These are phyloP conservation scores for Claviceps spartinae DNA, from an alignment of 2,329 filamentous ascomycete species.

Conservation along the genomic window DNA sequence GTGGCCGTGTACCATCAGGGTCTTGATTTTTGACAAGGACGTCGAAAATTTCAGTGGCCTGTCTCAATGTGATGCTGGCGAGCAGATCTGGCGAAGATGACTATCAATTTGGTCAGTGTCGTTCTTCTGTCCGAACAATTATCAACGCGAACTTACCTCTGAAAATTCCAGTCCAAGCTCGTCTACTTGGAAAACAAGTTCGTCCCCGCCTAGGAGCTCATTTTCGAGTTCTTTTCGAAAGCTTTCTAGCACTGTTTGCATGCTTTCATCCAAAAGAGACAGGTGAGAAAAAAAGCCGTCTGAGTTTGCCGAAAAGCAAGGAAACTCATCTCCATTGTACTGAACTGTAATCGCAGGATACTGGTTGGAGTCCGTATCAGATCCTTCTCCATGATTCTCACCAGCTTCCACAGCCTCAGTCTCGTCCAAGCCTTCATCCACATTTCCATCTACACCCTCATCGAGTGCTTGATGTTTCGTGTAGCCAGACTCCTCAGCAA, in stretches of 20 bases:
- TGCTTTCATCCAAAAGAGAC: constrained; percentile 27
- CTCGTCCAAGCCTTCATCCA: not conserved
- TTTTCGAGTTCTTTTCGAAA: constrained; percentile 32
- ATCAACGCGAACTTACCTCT: constrained; percentile 26
- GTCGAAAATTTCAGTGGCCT: constrained; percentile 30
- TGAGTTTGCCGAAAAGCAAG: constrained; percentile 22
- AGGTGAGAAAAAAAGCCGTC: constrained; percentile 32
- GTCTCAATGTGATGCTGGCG: constrained; percentile 23
- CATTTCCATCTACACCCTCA: constrained; percentile 1
- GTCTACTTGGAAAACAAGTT: constrained; percentile 37
- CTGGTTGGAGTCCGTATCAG: constrained; percentile 7
- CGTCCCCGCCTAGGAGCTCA: constrained; percentile 32
- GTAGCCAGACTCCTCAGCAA: not conserved
- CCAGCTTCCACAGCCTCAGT: not conserved
- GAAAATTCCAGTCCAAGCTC: constrained; percentile 39
- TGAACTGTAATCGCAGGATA: constrained; percentile 27
- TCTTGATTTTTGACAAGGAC: constrained; percentile 31
- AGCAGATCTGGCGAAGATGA: constrained; percentile 22
- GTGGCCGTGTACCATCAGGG: constrained; percentile 21
- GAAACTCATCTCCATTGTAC: constrained; percentile 30
- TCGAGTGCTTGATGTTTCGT: constrained; percentile 1
- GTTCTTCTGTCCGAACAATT: not conserved
- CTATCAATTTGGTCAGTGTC: constrained; percentile 18
- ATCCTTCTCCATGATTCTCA: not conserved
- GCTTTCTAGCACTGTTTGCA: constrained; percentile 30